Conservation (phyloP, 208 protist species). For the Crithidia thermophila region DNA sequence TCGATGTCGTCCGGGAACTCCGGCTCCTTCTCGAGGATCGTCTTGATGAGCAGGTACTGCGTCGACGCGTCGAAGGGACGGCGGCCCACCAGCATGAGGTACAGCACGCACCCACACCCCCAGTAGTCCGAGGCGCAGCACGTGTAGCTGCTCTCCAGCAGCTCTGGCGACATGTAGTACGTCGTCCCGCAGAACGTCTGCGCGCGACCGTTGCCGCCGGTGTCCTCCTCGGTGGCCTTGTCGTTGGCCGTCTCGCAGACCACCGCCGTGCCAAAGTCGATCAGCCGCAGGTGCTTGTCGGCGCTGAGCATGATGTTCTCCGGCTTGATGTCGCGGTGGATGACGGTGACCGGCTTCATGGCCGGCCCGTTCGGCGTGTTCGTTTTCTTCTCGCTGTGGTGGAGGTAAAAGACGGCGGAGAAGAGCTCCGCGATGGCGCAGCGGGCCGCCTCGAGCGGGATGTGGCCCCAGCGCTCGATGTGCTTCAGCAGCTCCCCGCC, state of each 20-base stretch:
- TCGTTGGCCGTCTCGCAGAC: constrained; percentile 72
- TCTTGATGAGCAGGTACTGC: constrained; percentile 89
- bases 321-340: constrained; percentile 97
- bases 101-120: constrained; percentile 93
- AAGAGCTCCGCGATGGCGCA: constrained; percentile 94
- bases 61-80: constrained; percentile 89
- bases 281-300: constrained; percentile 94
- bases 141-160: constrained; percentile 93
- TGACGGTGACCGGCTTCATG: constrained; percentile 65
- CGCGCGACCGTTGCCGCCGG: constrained; percentile 53
- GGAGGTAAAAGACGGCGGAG: constrained; percentile 95
- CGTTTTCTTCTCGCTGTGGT: constrained; percentile 81
- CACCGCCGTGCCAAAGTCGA: constrained; percentile 96
- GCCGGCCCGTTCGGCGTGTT: constrained; percentile 11
- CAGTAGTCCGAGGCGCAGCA: constrained; percentile 94
- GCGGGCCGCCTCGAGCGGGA: constrained; percentile 84
- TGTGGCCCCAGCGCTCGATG: constrained; percentile 55
- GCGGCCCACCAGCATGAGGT: constrained; percentile 87
- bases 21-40: constrained; percentile 86
- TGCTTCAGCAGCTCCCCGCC: constrained; percentile 83
- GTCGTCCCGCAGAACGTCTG: constrained; percentile 92
- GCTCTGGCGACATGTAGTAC: constrained; percentile 95
- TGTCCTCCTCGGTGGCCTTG: constrained; percentile 62
- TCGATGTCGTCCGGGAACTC: constrained; percentile 71
- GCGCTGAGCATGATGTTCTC: constrained; percentile 95